Evolutionary conservation across 1,284 basidiomycete species (phyloP), one percentile per base, ranked within the genome.

Genomic region (Malassezia pachydermatis): DNA sequence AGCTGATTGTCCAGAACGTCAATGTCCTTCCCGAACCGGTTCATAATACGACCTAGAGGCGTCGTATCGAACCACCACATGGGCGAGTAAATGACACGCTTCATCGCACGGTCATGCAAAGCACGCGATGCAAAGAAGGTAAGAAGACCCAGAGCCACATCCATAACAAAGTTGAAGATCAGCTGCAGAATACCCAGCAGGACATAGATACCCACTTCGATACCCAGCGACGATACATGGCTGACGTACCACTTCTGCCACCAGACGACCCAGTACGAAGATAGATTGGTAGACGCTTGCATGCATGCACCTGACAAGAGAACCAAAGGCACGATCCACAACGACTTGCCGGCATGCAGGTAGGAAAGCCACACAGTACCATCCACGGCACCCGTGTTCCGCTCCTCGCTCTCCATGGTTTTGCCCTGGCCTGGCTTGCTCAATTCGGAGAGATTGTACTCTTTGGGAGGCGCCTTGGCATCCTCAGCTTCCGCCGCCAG

Each of bases 21-120:
- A 41, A 88, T 81, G 72, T 90, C 84, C 49, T 73, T 80, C 28
- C 63, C 55, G 72, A 86, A 65, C 4, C 84, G 78, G 71, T 87
- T 86, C 80, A 87, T 83, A 62, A 92, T 87, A 17, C 88, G 72
- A 72, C 86, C 86, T 49, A 84, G 78, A 0, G 86, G 86, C 0
- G 84, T 88, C 0, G 81, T 84, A 59, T 89, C 86, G 64, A 87
- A 88, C 73, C 85, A 87, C 3, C 80, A 77, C 37, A 83, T 74
- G 0, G 84, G 84, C 0, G 84, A 84, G 9, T 76, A 73, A 19
- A 84, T 71, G 8, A 87, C 57, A 3, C 79, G 17, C 76, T 76
- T 24, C 60, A 72, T 40, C 82, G 74, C 10, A 80, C 79, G 37
- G 73, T 72, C 58, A 75, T 84, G 86, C 34, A 87, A 73, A 17